phyloP scores from a whole-genome alignment of 805 yeast genomes.

The Limtongozyma cylindracea region DNA sequence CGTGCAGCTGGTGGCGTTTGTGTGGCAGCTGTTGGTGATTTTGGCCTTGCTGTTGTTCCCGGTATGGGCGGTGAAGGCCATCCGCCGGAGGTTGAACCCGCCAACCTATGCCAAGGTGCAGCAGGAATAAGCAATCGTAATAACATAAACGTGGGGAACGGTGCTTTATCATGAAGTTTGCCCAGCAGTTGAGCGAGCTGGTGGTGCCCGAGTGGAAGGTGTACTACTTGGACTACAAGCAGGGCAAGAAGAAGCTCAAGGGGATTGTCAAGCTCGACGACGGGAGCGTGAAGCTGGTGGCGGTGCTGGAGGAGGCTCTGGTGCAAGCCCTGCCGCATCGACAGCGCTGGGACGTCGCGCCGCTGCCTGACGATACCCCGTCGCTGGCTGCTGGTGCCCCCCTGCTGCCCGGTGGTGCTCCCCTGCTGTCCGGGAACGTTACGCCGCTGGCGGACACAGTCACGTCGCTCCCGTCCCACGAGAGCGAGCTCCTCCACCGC shows the following conservation, averaged over 20 bases:
- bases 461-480: too few relatives aligned
- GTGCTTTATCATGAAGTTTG: constrained; percentile 28
- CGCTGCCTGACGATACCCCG: too few relatives aligned
- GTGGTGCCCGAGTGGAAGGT: constrained; percentile 77
- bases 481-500: too few relatives aligned
- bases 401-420: too few relatives aligned
- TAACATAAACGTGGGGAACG: not conserved
- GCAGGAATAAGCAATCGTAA: too few relatives aligned
- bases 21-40: constrained; percentile 45
- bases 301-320: too few relatives aligned
- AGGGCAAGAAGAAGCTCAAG: constrained; percentile 27
- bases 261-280: constrained; percentile 4
- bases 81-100: constrained; percentile 60
- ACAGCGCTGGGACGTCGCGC: too few relatives aligned
- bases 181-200: constrained; percentile 38
- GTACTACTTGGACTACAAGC: constrained; percentile 49
- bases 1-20: constrained; percentile 27
- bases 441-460: too few relatives aligned
- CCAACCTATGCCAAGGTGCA: constrained; percentile 96
- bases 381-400: too few relatives aligned
- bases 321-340: too few relatives aligned
- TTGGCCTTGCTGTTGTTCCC: constrained; percentile 57
- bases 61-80: constrained; percentile 63
- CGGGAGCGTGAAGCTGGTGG: too few relatives aligned
- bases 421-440: too few relatives aligned